Evolutionary conservation across 1,139 yeast genomes (phyloP).

Genomic region (Candida tetrigidarum): DNA sequence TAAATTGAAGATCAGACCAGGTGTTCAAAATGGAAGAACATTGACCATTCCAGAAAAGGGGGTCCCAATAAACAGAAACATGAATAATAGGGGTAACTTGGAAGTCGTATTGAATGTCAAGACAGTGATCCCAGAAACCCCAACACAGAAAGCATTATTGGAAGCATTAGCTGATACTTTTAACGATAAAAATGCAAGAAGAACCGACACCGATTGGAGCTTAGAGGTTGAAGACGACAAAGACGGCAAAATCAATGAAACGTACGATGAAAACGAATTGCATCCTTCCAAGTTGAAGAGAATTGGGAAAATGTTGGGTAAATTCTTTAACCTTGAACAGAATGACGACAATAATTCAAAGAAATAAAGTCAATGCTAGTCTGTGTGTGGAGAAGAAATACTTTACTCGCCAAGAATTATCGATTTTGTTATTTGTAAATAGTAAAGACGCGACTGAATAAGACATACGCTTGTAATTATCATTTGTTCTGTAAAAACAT

Average conservation of each 20-base stretch:
- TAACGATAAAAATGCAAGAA: conserved; percentile 77
- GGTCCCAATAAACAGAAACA: conserved; percentile 67
- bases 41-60: conserved; percentile 88
- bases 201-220: conserved; percentile 64
- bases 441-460: neutral
- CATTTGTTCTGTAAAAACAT: neutral
- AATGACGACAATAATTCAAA: conserved; percentile 13
- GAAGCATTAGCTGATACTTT: conserved; percentile 95
- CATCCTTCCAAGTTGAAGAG: conserved; percentile 62
- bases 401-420: no score
- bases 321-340: conserved; percentile 58
- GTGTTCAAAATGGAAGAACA: conserved; percentile 78
- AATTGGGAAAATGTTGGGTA: conserved; percentile 65
- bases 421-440: neutral
- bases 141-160: conserved; percentile 88
- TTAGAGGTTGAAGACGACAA: conserved; percentile 39
- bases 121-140: conserved; percentile 74
- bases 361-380: conserved; percentile 8
- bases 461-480: conserved; percentile 1
- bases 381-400: no score
- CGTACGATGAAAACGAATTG: conserved; percentile 44
- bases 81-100: conserved; percentile 76
- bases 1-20: conserved; percentile 82
- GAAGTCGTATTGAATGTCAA: conserved; percentile 75
- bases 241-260: conserved; percentile 23